Conservation (phyloP, 148 eudicot species). For the Talinum fruticosum region DNA sequence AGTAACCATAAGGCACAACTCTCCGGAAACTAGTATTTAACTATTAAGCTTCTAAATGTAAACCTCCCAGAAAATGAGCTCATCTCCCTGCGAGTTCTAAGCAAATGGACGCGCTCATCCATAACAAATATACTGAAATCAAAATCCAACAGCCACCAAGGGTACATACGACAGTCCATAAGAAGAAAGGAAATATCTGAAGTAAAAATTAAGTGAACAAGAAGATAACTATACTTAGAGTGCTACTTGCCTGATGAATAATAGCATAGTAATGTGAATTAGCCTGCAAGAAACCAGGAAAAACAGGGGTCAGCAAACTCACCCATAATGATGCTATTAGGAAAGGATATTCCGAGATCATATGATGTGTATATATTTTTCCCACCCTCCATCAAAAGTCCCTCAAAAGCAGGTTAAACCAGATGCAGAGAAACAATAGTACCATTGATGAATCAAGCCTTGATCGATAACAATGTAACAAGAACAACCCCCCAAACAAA, state of each 20-base stretch:
- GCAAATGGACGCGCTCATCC: neutral
- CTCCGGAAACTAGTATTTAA: neutral
- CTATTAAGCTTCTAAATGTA: too few relatives aligned
- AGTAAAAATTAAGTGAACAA: slow-evolving; percentile 3
- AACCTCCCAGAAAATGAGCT: neutral
- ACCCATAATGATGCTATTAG: neutral
- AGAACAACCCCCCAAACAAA: too few relatives aligned
- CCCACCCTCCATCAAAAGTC: neutral
- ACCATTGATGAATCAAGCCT: neutral
- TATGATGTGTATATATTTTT: neutral
- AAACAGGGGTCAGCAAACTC: slow-evolving; percentile 11
- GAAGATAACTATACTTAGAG: neutral
- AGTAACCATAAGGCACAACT: too few relatives aligned
- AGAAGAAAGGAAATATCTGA: neutral
- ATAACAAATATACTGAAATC: neutral
- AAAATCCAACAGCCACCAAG: too few relatives aligned
- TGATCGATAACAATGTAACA: too few relatives aligned
- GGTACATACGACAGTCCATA: neutral
- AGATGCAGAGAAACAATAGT: neutral
- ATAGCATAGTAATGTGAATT: slow-evolving; percentile 98
- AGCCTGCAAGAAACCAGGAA: slow-evolving; percentile 62
- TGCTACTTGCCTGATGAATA: slow-evolving; percentile 72
- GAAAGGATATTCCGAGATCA: neutral
- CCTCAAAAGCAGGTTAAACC: neutral
- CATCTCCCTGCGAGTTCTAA: too few relatives aligned